phyloP scores from a whole-genome alignment of 2,329 filamentous ascomycete genomes.

The Ceratocystis variospora region DNA sequence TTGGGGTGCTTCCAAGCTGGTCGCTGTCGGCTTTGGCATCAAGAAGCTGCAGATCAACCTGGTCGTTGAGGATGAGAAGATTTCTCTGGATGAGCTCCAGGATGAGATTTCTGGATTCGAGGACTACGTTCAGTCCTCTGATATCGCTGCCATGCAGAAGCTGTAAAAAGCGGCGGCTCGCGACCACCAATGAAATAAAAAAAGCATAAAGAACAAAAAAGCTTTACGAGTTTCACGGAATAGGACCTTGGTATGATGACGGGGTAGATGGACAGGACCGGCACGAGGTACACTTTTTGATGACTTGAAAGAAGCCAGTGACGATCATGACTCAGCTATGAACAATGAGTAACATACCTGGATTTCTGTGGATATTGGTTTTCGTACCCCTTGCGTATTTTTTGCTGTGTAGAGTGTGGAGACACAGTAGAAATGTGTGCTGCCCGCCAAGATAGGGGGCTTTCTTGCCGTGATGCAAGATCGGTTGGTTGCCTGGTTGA shows the following conservation, averaged over 20 bases:
- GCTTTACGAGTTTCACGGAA: slow-evolving; percentile 10
- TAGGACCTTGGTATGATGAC: background rate
- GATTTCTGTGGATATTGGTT: background rate
- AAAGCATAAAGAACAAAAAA: slow-evolving; percentile 17
- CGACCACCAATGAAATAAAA: slow-evolving; percentile 17
- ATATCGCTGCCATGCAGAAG: slow-evolving; percentile 86
- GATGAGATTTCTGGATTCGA: slow-evolving; percentile 70
- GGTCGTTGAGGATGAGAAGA: slow-evolving; percentile 63
- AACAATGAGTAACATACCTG: slow-evolving; percentile 13
- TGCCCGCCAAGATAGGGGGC: too few relatives aligned
- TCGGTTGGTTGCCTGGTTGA: too few relatives aligned
- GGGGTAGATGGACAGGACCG: slow-evolving; percentile 9
- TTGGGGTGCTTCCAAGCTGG: slow-evolving; percentile 85
- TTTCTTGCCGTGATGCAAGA: too few relatives aligned
- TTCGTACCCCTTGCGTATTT: background rate
- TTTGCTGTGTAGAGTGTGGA: background rate
- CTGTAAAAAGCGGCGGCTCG: slow-evolving; percentile 53
- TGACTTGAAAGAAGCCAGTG: slow-evolving; percentile 6
- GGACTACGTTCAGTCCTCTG: slow-evolving; percentile 91
- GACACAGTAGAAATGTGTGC: too few relatives aligned
- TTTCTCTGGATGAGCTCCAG: slow-evolving; percentile 77
- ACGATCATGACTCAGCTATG: slow-evolving; percentile 4
- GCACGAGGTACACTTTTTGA: slow-evolving; percentile 3
- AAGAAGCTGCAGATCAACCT: slow-evolving; percentile 99
- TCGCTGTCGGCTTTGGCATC: slow-evolving; percentile 91